Evolutionary conservation across 208 protist genomes (phyloP).

Genomic region (Crithidia fasciculata): DNA sequence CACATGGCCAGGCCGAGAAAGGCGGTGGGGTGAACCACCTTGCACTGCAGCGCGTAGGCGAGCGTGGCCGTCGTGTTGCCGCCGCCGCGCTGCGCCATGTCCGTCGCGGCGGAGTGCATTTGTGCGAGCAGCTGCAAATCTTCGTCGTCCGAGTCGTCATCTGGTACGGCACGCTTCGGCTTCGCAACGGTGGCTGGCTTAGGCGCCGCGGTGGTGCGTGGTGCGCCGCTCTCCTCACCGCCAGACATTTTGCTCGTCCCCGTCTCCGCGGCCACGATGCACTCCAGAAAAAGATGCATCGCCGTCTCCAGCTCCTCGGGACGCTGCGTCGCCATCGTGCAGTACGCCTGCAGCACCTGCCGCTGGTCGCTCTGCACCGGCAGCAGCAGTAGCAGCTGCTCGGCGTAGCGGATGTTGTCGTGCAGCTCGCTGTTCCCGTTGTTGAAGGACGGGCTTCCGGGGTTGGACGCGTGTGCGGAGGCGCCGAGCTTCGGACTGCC

Average conservation of each 20-base stretch:
- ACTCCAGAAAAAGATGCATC: conserved; percentile 64
- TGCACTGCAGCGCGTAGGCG: conserved; percentile 41
- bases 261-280: conserved; percentile 40
- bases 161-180: conserved; percentile 5
- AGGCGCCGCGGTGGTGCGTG: background rate
- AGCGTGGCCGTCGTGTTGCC: conserved; percentile 36
- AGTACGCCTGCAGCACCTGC: conserved; percentile 82
- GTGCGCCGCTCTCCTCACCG: conserved; percentile 2
- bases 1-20: conserved; percentile 83
- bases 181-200: background rate
- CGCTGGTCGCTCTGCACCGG: conserved; percentile 55
- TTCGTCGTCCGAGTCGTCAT: conserved; percentile 49
- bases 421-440: conserved; percentile 40
- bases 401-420: conserved; percentile 83
- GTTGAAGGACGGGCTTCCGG: conserved; percentile 3
- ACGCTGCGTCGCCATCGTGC: conserved; percentile 68
- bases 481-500: too few species aligned
- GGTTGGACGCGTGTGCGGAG: background rate
- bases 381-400: conserved; percentile 85
- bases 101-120: conserved; percentile 24
- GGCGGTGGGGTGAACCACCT: conserved; percentile 54
- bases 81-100: conserved; percentile 26
- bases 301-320: conserved; percentile 71
- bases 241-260: conserved; percentile 1
- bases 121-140: conserved; percentile 53